These are phyloP conservation scores for Jamesozyma piceae DNA, from an alignment of 805 yeast species.

Conservation along the genomic window DNA sequence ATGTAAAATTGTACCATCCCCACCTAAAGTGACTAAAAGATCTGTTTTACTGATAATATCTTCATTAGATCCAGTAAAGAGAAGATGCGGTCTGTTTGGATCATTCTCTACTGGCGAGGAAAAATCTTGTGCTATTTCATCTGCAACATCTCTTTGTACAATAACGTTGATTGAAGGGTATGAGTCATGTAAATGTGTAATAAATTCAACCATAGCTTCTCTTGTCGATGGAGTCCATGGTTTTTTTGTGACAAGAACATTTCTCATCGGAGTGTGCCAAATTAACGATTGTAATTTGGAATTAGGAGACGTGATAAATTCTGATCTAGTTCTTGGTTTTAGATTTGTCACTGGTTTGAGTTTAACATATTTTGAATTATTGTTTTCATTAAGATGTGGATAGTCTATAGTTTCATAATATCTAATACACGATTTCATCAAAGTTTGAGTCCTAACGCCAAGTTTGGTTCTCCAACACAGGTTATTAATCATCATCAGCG, in stretches of 20 bases:
- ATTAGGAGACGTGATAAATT: slow-evolving; percentile 44
- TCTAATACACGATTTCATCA: background rate
- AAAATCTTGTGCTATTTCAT: slow-evolving; percentile 42
- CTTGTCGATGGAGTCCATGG: slow-evolving; percentile 65
- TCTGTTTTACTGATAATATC: slow-evolving; percentile 65
- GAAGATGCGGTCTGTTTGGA: slow-evolving; percentile 30
- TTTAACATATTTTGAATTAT: slow-evolving; percentile 20
- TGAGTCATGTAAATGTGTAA: slow-evolving; percentile 46
- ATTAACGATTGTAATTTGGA: slow-evolving; percentile 53
- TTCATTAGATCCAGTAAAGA: slow-evolving; percentile 50
- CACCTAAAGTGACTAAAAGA: slow-evolving; percentile 81
- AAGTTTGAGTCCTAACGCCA: background rate
- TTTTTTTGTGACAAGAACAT: slow-evolving; percentile 74
- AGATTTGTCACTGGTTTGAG: slow-evolving; percentile 27
- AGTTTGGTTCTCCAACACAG: background rate
- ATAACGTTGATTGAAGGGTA: slow-evolving; percentile 71
- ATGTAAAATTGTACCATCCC: slow-evolving; percentile 86
- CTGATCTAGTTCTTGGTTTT: slow-evolving; percentile 35
- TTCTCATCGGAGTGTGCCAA: slow-evolving; percentile 68
- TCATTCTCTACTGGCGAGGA: slow-evolving; percentile 19
- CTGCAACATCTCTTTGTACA: slow-evolving; percentile 65
- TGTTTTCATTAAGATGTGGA: slow-evolving; percentile 6
- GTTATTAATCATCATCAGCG: background rate
- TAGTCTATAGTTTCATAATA: slow-evolving; percentile 3
- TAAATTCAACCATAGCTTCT: slow-evolving; percentile 55